Evolutionary conservation across 148 eudicot species (phyloP).

Genomic region (Amaranthus cruentus): DNA sequence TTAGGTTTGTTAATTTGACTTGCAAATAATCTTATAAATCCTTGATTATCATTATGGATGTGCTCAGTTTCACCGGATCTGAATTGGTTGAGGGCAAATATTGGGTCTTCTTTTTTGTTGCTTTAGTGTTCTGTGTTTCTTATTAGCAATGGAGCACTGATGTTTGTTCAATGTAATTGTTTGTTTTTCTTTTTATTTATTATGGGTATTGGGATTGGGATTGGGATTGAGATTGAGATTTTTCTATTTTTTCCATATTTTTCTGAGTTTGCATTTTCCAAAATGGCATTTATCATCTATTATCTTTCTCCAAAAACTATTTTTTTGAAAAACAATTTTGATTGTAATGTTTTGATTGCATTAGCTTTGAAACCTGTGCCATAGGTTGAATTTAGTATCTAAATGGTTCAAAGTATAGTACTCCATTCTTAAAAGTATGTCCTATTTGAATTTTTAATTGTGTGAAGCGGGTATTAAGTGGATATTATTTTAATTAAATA

Average conservation of each 20-base stretch:
- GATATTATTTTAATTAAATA: too few species aligned
- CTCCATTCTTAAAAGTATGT: too few species aligned
- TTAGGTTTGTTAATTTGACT: constrained; percentile 3
- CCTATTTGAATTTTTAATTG: too few species aligned
- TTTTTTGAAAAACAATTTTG: background rate
- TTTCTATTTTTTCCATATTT: background rate
- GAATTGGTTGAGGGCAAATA: background rate
- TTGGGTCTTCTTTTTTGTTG: background rate
- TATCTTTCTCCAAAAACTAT: background rate
- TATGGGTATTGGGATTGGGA: background rate
- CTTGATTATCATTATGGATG: background rate
- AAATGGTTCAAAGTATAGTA: too few species aligned
- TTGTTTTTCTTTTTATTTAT: too few species aligned
- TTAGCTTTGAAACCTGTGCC: too few species aligned
- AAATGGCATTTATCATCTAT: background rate
- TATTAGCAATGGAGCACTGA: background rate
- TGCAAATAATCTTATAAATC: background rate
- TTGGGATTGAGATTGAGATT: background rate
- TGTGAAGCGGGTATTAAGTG: too few species aligned
- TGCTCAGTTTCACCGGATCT: background rate
- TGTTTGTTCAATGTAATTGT: background rate
- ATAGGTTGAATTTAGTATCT: too few species aligned
- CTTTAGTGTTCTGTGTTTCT: background rate
- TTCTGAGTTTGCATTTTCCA: too few species aligned
- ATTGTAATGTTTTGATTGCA: too few species aligned